phyloP scores from a whole-genome alignment of 2,329 filamentous ascomycete genomes.

The Sporothrix brasiliensis region DNA sequence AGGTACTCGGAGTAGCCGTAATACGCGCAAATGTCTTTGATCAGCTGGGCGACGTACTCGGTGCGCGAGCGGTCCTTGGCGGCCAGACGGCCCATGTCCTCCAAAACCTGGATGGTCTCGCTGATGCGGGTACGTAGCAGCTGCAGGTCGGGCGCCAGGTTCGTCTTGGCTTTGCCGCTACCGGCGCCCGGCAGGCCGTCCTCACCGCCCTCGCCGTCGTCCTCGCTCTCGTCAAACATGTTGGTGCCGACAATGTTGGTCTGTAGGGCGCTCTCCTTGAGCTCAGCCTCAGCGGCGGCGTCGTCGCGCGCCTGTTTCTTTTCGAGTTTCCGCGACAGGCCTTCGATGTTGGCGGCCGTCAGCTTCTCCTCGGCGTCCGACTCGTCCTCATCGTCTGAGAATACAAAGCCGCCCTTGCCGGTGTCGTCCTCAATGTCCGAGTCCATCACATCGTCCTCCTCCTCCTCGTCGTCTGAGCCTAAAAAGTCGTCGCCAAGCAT shows the following conservation, averaged over 20 bases:
- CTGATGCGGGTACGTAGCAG: conserved; percentile 86
- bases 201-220: conserved; percentile 26
- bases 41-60: conserved; percentile 83
- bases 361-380: conserved; percentile 87
- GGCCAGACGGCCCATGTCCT: conserved; percentile 80
- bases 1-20: conserved; percentile 94
- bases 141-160: conserved; percentile 86
- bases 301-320: conserved; percentile 74
- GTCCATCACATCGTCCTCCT: conserved; percentile 66
- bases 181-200: conserved; percentile 43
- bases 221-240: conserved; percentile 54
- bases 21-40: conserved; percentile 93
- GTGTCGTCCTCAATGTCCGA: conserved; percentile 65
- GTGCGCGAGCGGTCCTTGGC: conserved; percentile 79
- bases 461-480: conserved; percentile 56
- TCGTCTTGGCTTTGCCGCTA: conserved; percentile 55
- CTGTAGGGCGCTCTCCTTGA: conserved; percentile 82
- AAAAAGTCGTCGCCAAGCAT: conserved; percentile 53
- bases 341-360: conserved; percentile 94
- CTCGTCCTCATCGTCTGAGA: conserved; percentile 94
- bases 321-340: conserved; percentile 83
- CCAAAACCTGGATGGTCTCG: conserved; percentile 87
- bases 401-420: conserved; percentile 67
- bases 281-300: conserved; percentile 79
- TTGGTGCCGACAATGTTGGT: conserved; percentile 86